A percentile compares a stretch with the other conserved stretches of the same genome.
Evolutionary conservation across 768 basidiomycete genomes (phyloP).

Genomic region (Pleurotus pulmonarius): DNA sequence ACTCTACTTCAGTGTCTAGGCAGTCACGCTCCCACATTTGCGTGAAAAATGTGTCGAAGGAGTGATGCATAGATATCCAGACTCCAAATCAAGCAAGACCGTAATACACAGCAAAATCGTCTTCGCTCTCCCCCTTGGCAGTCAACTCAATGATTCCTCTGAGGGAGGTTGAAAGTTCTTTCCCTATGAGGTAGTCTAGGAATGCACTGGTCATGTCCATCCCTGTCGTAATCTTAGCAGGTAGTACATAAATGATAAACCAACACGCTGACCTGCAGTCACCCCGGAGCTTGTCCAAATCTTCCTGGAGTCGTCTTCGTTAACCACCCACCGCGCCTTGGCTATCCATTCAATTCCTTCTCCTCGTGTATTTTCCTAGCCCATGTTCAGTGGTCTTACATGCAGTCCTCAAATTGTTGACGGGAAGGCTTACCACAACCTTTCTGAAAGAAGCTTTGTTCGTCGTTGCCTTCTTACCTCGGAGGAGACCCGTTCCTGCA

Average conservation of each 20-base stretch:
- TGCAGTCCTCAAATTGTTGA: background rate
- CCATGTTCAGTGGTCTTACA: background rate
- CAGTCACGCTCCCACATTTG: no score
- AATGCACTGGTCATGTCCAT: slow-evolving; percentile 32
- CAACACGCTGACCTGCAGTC: slow-evolving; percentile 25
- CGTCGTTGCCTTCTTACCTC: slow-evolving; percentile 31
- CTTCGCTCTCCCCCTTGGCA: slow-evolving; percentile 17
- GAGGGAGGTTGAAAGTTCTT: slow-evolving; percentile 10
- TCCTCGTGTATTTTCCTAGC: slow-evolving; percentile 17
- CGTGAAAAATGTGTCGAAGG: no score
- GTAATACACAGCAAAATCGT: slow-evolving; percentile 23
- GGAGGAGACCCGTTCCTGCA: slow-evolving; percentile 26
- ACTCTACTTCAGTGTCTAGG: no score
- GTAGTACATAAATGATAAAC: background rate
- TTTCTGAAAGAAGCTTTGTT: slow-evolving; percentile 28
- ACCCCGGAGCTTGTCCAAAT: slow-evolving; percentile 36
- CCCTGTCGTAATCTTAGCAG: slow-evolving; percentile 11
- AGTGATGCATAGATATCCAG: no score
- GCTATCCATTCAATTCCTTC: slow-evolving; percentile 28
- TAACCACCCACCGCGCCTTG: slow-evolving; percentile 32
- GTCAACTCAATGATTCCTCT: slow-evolving; percentile 19
- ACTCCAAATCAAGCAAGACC: slow-evolving; percentile 13
- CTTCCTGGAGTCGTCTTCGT: slow-evolving; percentile 25
- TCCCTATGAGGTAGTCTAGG: slow-evolving; percentile 24
- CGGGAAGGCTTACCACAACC: slow-evolving; percentile 17